Evolutionary conservation across 2,329 filamentous ascomycete genomes (phyloP).

Genomic region (Xylaria digitata): DNA sequence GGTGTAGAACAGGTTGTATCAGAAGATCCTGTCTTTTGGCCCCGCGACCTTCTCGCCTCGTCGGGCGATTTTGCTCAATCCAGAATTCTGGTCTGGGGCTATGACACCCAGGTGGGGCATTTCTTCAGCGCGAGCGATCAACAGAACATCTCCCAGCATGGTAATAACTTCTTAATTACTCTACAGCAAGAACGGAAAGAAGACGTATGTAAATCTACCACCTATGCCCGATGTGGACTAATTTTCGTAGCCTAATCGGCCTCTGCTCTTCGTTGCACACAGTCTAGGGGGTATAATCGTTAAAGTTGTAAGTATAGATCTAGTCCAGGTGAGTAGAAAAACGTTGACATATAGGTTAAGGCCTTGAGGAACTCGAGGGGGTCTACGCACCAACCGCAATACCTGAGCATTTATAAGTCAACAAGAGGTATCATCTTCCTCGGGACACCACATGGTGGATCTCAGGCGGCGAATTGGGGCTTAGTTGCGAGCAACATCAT

Average conservation of each 20-base stretch:
- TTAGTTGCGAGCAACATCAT: neutral
- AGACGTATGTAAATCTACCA: neutral
- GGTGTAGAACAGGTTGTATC: neutral
- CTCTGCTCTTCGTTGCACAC: conserved; percentile 5
- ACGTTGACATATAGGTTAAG: neutral
- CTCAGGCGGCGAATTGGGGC: neutral
- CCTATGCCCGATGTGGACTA: too few species aligned
- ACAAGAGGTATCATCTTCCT: conserved; percentile 6
- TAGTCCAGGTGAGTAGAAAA: too few species aligned
- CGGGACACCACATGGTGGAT: conserved; percentile 2
- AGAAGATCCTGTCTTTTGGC: neutral
- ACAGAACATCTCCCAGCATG: conserved; percentile 12
- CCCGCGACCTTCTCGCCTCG: neutral
- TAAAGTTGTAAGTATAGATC: neutral
- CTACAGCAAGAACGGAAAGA: conserved; percentile 11
- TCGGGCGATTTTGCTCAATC: neutral
- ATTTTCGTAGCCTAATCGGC: neutral
- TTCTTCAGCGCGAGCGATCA: conserved; percentile 8
- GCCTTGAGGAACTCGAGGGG: neutral
- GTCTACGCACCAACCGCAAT: neutral
- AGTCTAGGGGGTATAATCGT: conserved; percentile 5
- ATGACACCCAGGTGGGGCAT: neutral
- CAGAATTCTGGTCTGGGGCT: neutral
- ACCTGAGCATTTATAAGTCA: neutral
- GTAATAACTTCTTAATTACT: neutral